Conservation (phyloP, 2,329 filamentous ascomycete genomes). For the Scopulariopsis brevicaulis region DNA sequence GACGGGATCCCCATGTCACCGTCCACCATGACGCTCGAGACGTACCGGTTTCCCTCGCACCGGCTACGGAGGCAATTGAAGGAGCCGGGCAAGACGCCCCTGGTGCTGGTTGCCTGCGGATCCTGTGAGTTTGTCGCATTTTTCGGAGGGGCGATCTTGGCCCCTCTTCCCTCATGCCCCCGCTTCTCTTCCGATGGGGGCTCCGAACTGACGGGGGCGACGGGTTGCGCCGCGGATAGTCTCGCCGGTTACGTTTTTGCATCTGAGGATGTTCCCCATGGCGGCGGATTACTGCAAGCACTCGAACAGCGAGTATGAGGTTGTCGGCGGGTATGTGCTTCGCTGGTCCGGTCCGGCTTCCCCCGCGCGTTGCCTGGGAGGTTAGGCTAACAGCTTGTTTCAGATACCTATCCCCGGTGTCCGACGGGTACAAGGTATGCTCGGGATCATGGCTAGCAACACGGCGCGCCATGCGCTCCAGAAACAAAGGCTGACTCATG, state of each 20-base stretch:
- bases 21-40: conserved; percentile 18
- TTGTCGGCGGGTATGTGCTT: conserved; percentile 68
- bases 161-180: neutral
- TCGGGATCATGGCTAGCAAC: neutral
- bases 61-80: conserved; percentile 40
- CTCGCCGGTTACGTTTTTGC: conserved; percentile 64
- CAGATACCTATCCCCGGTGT: conserved; percentile 21
- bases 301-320: conserved; percentile 51
- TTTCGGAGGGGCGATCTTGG: neutral
- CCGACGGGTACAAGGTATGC: conserved; percentile 18
- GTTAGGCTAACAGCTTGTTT: conserved; percentile 12
- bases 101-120: conserved; percentile 59
- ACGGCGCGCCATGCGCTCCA: neutral
- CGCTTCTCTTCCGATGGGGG: neutral
- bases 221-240: conserved; percentile 20
- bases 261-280: conserved; percentile 83
- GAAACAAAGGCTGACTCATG: neutral
- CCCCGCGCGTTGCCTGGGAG: neutral
- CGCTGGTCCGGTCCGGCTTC: neutral
- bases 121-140: conserved; percentile 27
- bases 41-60: conserved; percentile 50
- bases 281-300: conserved; percentile 63
- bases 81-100: conserved; percentile 44
- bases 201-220: neutral
- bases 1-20: conserved; percentile 5